phyloP scores from a whole-genome alignment of 1,139 yeast genomes.

The Suhomyces guaymorum region DNA sequence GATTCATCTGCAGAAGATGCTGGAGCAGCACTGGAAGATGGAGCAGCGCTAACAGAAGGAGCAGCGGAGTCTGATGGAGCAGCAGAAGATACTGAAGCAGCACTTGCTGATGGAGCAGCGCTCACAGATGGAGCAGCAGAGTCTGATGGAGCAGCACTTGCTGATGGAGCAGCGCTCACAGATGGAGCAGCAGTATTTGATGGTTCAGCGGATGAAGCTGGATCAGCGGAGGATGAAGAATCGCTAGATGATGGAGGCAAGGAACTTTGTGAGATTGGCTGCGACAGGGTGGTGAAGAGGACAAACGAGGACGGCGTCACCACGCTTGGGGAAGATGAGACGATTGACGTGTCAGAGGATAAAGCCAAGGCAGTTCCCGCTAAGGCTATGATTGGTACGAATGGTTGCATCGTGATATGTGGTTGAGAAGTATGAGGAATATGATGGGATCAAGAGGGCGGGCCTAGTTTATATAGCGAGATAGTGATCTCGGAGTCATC shows the following conservation, averaged over 20 bases:
- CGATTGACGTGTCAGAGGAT: constrained; percentile 19
- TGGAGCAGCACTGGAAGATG: constrained; percentile 5
- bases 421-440: neutral
- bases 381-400: constrained; percentile 12
- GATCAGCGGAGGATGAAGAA: too few species aligned
- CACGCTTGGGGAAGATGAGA: too few species aligned
- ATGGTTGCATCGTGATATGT: constrained; percentile 6
- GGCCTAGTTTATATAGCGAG: constrained; percentile 1
- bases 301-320: constrained; percentile 31
- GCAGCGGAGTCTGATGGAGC: constrained; percentile 14
- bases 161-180: constrained; percentile 7
- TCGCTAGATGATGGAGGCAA: too few species aligned
- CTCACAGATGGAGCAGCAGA: too few species aligned
- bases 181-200: too few species aligned
- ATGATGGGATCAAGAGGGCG: too few species aligned
- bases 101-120: constrained; percentile 11
- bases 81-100: constrained; percentile 34
- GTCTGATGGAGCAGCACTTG: constrained; percentile 12
- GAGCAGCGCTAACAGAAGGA: neutral
- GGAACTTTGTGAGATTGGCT: constrained; percentile 15
- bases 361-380: constrained; percentile 23
- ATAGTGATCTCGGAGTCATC: too few species aligned
- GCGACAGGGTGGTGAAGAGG: constrained; percentile 25
- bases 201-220: too few species aligned
- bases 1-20: constrained; percentile 5